A percentile compares a stretch with the other conserved stretches of the same genome.
phyloP scores from a whole-genome alignment of 2,329 filamentous ascomycete species.

The Ustulina deusta region DNA sequence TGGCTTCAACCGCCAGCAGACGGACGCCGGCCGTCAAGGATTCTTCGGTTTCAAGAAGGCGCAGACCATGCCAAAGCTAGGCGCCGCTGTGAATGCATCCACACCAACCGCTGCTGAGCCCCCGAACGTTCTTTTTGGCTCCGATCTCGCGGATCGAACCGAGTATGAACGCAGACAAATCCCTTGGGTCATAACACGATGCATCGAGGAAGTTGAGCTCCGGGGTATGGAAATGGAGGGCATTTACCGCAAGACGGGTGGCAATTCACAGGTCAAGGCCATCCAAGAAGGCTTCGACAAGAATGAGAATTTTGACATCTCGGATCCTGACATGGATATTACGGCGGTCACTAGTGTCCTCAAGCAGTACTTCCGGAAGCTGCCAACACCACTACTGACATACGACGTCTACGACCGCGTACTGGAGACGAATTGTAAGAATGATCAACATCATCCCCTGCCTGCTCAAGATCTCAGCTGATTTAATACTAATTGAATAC shows the following conservation, averaged over 20 bases:
- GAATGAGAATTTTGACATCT: slow-evolving; percentile 88
- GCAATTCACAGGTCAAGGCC: slow-evolving; percentile 87
- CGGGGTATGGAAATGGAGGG: slow-evolving; percentile 98
- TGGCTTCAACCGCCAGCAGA: slow-evolving; percentile 49
- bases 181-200: slow-evolving; percentile 89
- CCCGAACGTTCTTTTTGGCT: slow-evolving; percentile 80
- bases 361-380: slow-evolving; percentile 97
- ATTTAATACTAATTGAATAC: slow-evolving; percentile 32
- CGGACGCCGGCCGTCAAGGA: slow-evolving; percentile 63
- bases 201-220: slow-evolving; percentile 95
- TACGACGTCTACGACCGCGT: slow-evolving; percentile 93
- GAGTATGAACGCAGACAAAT: slow-evolving; percentile 91
- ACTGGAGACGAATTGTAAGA: slow-evolving; percentile 81
- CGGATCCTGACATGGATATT: slow-evolving; percentile 92
- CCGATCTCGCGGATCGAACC: slow-evolving; percentile 85
- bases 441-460: background rate
- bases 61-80: slow-evolving; percentile 64
- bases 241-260: slow-evolving; percentile 97
- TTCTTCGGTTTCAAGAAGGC: slow-evolving; percentile 73
- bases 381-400: slow-evolving; percentile 89
- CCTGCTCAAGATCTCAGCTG: background rate
- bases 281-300: slow-evolving; percentile 94
- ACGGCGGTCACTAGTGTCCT: slow-evolving; percentile 94
- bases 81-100: slow-evolving; percentile 58
- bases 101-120: slow-evolving; percentile 60